Conservation (phyloP, 2,329 filamentous ascomycete species). For the Phaeosphaeria sp. region DNA sequence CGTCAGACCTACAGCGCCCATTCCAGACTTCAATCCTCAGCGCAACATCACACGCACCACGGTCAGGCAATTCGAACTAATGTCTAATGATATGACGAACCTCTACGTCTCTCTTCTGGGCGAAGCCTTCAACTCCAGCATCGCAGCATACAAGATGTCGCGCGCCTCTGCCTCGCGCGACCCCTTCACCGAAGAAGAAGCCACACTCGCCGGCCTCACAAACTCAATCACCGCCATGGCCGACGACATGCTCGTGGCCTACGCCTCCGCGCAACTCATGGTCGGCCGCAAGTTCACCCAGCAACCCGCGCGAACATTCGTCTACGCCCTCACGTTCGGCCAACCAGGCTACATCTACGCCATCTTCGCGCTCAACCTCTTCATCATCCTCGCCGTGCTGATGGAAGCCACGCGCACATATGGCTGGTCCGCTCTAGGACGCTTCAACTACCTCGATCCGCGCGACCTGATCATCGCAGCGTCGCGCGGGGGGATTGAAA, state of each 20-base stretch:
- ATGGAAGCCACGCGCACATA: conserved; percentile 29
- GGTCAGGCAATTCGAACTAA: conserved; percentile 44
- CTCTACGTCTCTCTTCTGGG: conserved; percentile 47
- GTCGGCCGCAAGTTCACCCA: conserved; percentile 27
- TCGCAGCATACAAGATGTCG: conserved; percentile 36
- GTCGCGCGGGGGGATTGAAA: conserved; percentile 23
- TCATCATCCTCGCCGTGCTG: conserved; percentile 31
- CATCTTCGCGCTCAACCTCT: conserved; percentile 33
- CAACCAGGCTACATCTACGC: conserved; percentile 38
- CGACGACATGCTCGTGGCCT: conserved; percentile 39
- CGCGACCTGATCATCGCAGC: conserved; percentile 37
- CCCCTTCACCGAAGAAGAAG: conserved; percentile 23
- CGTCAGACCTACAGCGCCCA: conserved; percentile 18
- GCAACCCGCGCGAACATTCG: conserved; percentile 19
- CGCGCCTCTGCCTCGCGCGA: conserved; percentile 13
- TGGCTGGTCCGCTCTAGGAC: conserved; percentile 28
- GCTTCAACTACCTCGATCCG: conserved; percentile 40
- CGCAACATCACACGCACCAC: conserved; percentile 38
- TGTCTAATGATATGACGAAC: conserved; percentile 48
- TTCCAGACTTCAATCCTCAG: conserved; percentile 35
- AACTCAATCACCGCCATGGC: conserved; percentile 34
- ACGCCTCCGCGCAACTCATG: conserved; percentile 45
- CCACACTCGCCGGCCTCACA: conserved; percentile 30
- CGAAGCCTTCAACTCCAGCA: conserved; percentile 43
- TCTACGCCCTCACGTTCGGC: conserved; percentile 31